These are phyloP conservation scores for Trichoderma semiorbis DNA, from an alignment of 2,329 filamentous ascomycete species.

Conservation along the genomic window DNA sequence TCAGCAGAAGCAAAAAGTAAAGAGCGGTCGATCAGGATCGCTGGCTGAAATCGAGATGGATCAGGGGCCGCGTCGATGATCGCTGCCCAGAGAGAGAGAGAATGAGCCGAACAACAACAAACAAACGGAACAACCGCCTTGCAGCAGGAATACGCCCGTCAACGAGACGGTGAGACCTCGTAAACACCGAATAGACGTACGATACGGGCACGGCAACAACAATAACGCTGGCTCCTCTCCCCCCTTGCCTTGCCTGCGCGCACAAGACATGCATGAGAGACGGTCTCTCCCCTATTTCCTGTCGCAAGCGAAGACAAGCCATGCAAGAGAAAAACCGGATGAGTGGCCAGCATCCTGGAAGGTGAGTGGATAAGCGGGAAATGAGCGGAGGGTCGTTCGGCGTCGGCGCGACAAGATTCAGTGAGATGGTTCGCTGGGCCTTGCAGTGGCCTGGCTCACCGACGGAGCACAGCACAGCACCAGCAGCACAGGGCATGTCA, in stretches of 20 bases:
- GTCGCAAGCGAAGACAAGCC: conserved; percentile 1
- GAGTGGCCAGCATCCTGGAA: conserved; percentile 1
- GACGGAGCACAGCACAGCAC: conserved; percentile 4
- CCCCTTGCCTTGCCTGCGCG: conserved; percentile 2
- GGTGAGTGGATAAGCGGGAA: conserved; percentile 21
- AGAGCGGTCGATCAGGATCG: conserved; percentile 15
- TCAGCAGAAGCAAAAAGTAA: not conserved
- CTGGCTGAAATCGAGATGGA: conserved; percentile 7
- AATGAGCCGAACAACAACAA: not conserved
- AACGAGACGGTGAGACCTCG: conserved; percentile 3
- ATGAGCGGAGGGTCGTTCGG: conserved; percentile 20
- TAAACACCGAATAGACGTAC: not conserved
- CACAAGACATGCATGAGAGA: conserved; percentile 9
- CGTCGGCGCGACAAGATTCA: conserved; percentile 1
- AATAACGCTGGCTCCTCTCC: not conserved
- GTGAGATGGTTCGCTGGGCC: not conserved
- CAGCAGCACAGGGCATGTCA: not conserved
- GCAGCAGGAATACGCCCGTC: not conserved
- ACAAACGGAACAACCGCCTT: conserved; percentile 6
- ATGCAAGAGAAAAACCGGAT: conserved; percentile 3
- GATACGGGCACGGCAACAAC: not conserved
- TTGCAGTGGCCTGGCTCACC: not conserved
- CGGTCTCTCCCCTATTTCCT: conserved; percentile 10
- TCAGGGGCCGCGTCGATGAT: conserved; percentile 10
- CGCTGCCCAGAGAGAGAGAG: not conserved